Conservation (phyloP, 106 monocot genomes). For the Acanthochlamys bracteata region DNA sequence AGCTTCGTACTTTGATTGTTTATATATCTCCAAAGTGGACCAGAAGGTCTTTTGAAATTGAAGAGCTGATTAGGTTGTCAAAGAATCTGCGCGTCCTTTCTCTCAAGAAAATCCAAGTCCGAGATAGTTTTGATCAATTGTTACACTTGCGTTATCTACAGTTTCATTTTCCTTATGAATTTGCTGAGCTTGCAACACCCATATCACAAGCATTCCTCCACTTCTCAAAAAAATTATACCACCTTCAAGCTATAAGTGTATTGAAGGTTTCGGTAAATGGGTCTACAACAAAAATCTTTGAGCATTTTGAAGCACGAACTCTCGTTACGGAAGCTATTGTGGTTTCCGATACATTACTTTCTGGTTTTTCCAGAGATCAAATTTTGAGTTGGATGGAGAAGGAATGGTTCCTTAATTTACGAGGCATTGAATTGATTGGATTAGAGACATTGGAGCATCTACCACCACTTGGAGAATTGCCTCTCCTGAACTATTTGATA, state of each 20-base stretch:
- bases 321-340: background rate
- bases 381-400: background rate
- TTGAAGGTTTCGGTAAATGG: background rate
- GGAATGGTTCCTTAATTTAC: background rate
- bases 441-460: background rate
- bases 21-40: background rate
- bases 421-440: background rate
- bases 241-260: background rate
- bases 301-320: background rate
- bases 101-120: background rate
- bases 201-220: no score
- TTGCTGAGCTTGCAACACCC: background rate
- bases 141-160: background rate
- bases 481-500: background rate
- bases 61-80: background rate
- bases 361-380: background rate
- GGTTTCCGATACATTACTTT: no score
- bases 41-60: background rate
- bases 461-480: background rate
- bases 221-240: no score
- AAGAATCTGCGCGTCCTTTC: background rate
- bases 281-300: background rate
- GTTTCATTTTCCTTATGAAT: background rate
- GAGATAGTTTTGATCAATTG: background rate
- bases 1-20: background rate